phyloP scores from a whole-genome alignment of 225 moss, liverwort and hornwort genomes.

The Sphagnum tenellum region DNA sequence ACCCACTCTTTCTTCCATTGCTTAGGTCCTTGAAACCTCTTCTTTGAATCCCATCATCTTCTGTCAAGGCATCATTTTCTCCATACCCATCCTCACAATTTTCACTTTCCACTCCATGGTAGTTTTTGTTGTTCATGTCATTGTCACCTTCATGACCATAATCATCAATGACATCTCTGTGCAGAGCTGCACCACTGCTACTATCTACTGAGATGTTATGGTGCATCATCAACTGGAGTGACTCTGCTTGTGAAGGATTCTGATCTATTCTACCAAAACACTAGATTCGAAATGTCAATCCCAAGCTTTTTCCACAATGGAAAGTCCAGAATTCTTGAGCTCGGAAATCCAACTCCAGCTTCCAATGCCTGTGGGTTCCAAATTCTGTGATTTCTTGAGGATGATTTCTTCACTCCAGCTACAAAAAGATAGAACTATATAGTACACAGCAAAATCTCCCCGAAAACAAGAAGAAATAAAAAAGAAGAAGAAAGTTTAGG shows the following conservation, averaged over 20 bases:
- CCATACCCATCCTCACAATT: background rate
- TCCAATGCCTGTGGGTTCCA: no score
- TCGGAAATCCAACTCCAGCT: no score
- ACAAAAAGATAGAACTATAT: no score
- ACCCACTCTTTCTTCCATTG: conserved; percentile 8
- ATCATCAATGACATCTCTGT: background rate
- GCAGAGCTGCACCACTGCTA: background rate
- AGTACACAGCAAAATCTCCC: no score
- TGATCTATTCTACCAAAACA: no score
- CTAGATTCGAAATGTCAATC: no score
- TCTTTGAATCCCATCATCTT: background rate
- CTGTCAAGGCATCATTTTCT: background rate
- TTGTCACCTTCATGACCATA: background rate
- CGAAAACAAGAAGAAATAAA: no score
- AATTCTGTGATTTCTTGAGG: no score
- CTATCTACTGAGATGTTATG: background rate
- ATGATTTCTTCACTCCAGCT: no score
- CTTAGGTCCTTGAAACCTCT: conserved; percentile 2
- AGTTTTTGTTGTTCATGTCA: background rate
- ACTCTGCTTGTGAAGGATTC: background rate
- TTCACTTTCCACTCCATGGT: background rate
- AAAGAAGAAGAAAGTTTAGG: no score
- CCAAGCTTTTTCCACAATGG: no score
- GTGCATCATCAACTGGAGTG: background rate
- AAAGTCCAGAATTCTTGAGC: no score